Conservation (phyloP, 352 stramenopile genomes). For the Globisporangium irregulare region DNA sequence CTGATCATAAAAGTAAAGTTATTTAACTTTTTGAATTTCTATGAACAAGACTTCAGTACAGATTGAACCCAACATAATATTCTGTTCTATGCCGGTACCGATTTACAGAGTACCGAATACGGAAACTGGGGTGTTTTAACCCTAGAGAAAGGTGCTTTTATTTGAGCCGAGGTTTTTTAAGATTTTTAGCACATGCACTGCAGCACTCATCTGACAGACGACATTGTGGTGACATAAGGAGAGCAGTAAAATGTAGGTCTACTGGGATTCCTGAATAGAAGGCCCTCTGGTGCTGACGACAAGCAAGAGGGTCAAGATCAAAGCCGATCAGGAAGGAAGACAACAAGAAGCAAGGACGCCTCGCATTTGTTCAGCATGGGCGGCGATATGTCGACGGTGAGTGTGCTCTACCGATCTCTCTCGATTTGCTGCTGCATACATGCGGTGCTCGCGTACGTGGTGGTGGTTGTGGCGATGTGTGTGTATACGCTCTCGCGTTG, state of each 20-base stretch:
- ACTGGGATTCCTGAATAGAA: background rate
- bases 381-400: constrained; percentile 22
- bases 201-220: background rate
- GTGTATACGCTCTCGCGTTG: background rate
- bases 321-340: background rate
- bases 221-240: background rate
- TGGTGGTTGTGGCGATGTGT: background rate
- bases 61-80: no score
- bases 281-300: background rate
- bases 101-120: no score
- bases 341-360: background rate
- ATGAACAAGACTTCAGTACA: no score
- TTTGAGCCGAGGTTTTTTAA: no score
- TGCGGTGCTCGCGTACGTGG: background rate
- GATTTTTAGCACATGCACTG: no score
- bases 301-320: background rate
- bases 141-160: no score
- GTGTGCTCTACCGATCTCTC: constrained; percentile 6
- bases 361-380: constrained; percentile 7
- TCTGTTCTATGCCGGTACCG: no score
- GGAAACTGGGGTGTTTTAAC: no score
- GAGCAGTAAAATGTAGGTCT: background rate
- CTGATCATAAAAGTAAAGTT: no score
- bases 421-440: background rate
- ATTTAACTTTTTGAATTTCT: no score